Percentiles rank a stretch among this genome's conserved stretches.
These are phyloP conservation scores for Chenopodium berlandieri DNA, from an alignment of 148 eudicot genomes.

Conservation along the genomic window DNA sequence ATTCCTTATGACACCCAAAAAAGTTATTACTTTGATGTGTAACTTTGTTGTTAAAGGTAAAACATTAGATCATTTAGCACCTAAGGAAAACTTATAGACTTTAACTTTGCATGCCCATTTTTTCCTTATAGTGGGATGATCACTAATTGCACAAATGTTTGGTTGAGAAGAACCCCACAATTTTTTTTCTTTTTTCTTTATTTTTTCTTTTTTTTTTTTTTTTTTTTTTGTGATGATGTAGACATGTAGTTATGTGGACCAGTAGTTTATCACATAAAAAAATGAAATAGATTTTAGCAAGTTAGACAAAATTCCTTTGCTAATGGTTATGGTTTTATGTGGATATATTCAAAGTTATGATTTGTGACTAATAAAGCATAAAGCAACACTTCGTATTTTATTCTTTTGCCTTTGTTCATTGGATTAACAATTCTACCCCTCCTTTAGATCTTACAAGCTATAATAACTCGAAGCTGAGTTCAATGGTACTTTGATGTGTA, in stretches of 20 bases:
- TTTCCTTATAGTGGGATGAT: constrained; percentile 26
- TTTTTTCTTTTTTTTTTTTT: too few species aligned
- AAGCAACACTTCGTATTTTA: background rate
- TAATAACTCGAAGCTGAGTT: background rate
- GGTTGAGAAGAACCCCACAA: constrained; percentile 22
- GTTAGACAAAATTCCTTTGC: constrained; percentile 15
- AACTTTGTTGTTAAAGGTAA: constrained; percentile 22
- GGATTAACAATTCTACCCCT: background rate
- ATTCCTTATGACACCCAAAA: constrained; percentile 25
- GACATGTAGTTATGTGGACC: constrained; percentile 19
- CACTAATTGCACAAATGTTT: constrained; percentile 25
- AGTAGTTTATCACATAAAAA: background rate
- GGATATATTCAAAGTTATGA: constrained; percentile 19
- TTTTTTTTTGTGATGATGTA: constrained; percentile 15
- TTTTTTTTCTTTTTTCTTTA: too few species aligned
- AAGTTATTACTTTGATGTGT: constrained; percentile 3
- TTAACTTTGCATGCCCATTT: constrained; percentile 15
- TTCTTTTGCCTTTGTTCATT: background rate
- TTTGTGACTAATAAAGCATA: constrained; percentile 12
- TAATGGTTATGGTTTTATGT: constrained; percentile 5
- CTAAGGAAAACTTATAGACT: constrained; percentile 9
- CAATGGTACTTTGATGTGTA: too few species aligned
- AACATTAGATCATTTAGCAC: constrained; percentile 5
- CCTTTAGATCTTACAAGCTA: background rate
- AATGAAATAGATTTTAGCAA: background rate